Evolutionary conservation across 495 filamentous ascomycete genomes (phyloP).

Genomic region (Saxophila tyrrhenica): DNA sequence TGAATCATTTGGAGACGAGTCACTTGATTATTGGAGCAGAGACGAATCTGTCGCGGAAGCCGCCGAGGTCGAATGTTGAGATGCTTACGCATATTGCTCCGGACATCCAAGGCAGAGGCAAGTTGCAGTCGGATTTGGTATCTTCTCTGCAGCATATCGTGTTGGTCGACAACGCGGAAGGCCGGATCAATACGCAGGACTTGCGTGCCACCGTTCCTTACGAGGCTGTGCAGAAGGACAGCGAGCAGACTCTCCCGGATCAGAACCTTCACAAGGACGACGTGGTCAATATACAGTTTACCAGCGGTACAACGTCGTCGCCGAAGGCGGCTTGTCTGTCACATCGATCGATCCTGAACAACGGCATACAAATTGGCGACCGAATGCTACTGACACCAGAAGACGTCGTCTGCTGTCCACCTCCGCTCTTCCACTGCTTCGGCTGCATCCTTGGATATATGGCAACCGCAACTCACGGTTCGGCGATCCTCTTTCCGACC

Average conservation of each 20-base stretch:
- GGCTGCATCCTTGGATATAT: conserved; percentile 85
- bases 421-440: conserved; percentile 89
- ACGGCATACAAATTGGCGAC: conserved; percentile 68
- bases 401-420: conserved; percentile 75
- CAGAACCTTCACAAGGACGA: conserved; percentile 52
- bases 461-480: conserved; percentile 79
- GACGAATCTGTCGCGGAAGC: conserved; percentile 73
- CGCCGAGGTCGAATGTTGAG: conserved; percentile 62
- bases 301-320: conserved; percentile 76
- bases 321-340: conserved; percentile 89
- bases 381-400: conserved; percentile 63
- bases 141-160: conserved; percentile 62
- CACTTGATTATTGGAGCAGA: conserved; percentile 76
- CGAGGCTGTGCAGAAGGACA: conserved; percentile 41
- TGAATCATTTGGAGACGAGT: conserved; percentile 61
- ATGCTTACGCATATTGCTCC: conserved; percentile 56
- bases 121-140: conserved; percentile 51
- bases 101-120: conserved; percentile 37
- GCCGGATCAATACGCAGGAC: conserved; percentile 39
- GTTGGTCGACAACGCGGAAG: conserved; percentile 67
- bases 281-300: conserved; percentile 92
- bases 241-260: conserved; percentile 24
- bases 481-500: conserved; percentile 71
- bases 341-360: conserved; percentile 81
- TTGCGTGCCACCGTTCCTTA: conserved; percentile 46